These are phyloP conservation scores for Acanthamoeba triangularis DNA, from an alignment of 208 protist genomes.

Conservation along the genomic window DNA sequence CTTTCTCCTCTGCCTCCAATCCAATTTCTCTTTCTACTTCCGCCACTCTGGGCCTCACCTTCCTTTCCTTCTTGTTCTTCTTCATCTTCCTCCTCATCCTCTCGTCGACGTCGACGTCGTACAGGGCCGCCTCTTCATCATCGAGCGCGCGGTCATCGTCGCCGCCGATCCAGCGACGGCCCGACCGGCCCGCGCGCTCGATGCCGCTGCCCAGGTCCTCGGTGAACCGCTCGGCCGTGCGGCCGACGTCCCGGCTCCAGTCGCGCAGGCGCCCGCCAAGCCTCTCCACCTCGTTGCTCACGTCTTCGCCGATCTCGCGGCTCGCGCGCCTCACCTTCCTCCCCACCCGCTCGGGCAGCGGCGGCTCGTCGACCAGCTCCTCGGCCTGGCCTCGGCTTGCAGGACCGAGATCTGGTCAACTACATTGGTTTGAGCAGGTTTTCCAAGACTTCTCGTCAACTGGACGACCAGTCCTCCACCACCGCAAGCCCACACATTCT, in stretches of 20 bases:
- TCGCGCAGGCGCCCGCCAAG: neutral
- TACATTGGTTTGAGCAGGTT: neutral
- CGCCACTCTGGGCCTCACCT: neutral
- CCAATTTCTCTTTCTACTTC: neutral
- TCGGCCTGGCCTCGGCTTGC: neutral
- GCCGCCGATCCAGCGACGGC: neutral
- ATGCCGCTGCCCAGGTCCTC: neutral
- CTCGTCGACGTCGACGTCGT: neutral
- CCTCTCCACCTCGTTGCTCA: conserved; percentile 27
- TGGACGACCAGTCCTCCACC: neutral
- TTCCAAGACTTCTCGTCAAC: neutral
- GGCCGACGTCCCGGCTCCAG: neutral
- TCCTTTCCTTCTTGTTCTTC: conserved; percentile 19
- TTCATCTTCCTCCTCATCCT: neutral
- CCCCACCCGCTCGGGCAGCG: conserved; percentile 1
- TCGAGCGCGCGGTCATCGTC: neutral
- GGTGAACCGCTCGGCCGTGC: neutral
- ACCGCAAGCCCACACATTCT: neutral
- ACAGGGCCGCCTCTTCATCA: neutral
- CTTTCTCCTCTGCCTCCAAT: neutral
- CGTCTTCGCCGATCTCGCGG: neutral
- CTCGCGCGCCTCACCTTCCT: neutral
- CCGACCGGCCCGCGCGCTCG: neutral
- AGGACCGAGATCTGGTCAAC: too few relatives aligned
- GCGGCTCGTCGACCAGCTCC: conserved; percentile 11